phyloP scores from a whole-genome alignment of 306 rosid genomes.

The Casuarina cunninghamiana region DNA sequence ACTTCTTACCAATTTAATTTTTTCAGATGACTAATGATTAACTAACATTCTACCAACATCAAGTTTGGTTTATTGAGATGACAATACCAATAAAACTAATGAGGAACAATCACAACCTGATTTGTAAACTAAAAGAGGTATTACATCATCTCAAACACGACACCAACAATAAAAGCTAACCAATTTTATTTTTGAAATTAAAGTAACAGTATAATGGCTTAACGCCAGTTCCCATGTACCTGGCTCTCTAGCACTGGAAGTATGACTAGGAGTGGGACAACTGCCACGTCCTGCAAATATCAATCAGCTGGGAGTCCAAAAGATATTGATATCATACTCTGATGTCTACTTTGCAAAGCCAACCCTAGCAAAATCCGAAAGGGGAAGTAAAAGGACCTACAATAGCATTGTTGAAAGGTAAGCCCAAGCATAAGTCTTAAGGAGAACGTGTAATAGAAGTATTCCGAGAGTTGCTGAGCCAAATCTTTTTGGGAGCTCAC shows the following conservation, averaged over 20 bases:
- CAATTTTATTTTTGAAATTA: not conserved
- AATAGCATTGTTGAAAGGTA: constrained; percentile 16
- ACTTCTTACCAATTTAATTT: too few relatives aligned
- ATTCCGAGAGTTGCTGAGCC: constrained; percentile 98
- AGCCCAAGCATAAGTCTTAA: constrained; percentile 24
- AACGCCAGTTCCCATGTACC: constrained; percentile 51
- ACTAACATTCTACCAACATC: too few relatives aligned
- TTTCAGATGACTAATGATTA: too few relatives aligned
- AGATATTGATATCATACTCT: constrained; percentile 31
- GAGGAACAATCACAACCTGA: not conserved
- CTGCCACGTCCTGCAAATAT: constrained; percentile 93
- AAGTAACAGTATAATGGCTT: not conserved
- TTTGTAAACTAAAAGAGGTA: not conserved
- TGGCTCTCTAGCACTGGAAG: constrained; percentile 98
- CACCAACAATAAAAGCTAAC: too few relatives aligned
- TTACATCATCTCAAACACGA: not conserved
- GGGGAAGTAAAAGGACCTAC: constrained; percentile 23
- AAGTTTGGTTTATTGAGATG: too few relatives aligned
- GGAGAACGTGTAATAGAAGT: constrained; percentile 87
- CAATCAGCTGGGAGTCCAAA: constrained; percentile 37
- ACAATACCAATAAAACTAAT: not conserved
- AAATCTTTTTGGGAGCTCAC: constrained; percentile 95
- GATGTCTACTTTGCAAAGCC: not conserved
- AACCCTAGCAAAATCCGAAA: constrained; percentile 37
- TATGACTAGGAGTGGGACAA: constrained; percentile 93